A percentile compares a stretch with the other conserved stretches of the same genome.
Conservation (phyloP, 2,329 filamentous ascomycete species). For the Torrubiellomyces zombiae region DNA sequence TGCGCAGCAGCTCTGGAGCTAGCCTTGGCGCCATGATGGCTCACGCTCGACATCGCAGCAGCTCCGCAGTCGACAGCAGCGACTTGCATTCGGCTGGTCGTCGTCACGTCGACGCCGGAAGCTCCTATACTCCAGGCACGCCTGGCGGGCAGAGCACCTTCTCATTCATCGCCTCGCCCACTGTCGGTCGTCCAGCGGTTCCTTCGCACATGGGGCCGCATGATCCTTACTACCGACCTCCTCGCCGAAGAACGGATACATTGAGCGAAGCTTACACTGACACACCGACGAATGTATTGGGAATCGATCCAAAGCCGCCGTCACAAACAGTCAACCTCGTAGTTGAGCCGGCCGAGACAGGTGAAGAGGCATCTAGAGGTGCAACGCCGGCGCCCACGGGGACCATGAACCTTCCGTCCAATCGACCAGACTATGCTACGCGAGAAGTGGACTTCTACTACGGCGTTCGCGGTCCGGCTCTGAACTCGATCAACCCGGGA, state of each 20-base stretch:
- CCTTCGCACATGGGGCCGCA: conserved; percentile 32
- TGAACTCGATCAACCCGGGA: conserved; percentile 66
- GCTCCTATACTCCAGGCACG: conserved; percentile 57
- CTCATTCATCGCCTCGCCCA: conserved; percentile 50
- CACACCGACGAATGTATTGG: conserved; percentile 12
- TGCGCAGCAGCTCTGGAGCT: conserved; percentile 44
- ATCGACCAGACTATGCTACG: conserved; percentile 72
- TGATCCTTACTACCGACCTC: conserved; percentile 82
- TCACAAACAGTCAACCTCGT: conserved; percentile 14
- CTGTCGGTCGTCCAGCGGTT: conserved; percentile 27
- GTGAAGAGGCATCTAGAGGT: conserved; percentile 24
- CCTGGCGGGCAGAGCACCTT: conserved; percentile 53
- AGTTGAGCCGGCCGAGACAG: conserved; percentile 7
- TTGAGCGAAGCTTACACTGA: conserved; percentile 21
- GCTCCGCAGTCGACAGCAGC: conserved; percentile 36
- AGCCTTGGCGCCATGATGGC: conserved; percentile 35
- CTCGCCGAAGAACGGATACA: conserved; percentile 51
- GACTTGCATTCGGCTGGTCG: conserved; percentile 26
- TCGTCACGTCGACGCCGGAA: conserved; percentile 39
- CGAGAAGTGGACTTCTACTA: conserved; percentile 97
- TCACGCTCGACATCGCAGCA: conserved; percentile 30
- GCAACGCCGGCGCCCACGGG: conserved; percentile 14
- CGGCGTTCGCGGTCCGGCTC: conserved; percentile 70
- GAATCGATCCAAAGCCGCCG: conserved; percentile 17
- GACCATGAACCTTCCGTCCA: conserved; percentile 24